A percentile compares a stretch with the other conserved stretches of the same genome.
These are phyloP conservation scores for Beauveria brongniartii DNA, from an alignment of 2,329 filamentous ascomycete genomes.

Conservation along the genomic window DNA sequence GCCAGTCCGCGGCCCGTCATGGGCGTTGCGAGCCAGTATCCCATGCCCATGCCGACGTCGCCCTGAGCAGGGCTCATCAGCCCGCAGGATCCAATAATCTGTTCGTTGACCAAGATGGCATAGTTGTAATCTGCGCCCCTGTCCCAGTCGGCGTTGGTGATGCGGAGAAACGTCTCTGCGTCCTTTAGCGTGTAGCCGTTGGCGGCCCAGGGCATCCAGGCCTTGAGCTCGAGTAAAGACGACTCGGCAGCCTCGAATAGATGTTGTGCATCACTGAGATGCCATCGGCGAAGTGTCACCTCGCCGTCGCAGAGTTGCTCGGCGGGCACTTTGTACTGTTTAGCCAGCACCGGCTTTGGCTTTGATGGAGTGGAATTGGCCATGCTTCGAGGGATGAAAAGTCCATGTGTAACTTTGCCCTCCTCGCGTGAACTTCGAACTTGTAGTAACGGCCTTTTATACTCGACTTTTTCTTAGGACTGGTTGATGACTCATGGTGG, in stretches of 20 bases:
- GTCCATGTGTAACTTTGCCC: not conserved
- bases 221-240: constrained; percentile 13
- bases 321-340: constrained; percentile 3
- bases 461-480: not conserved
- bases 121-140: constrained; percentile 12
- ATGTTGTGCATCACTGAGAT: not conserved
- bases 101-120: constrained; percentile 11
- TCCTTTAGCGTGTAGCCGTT: constrained; percentile 11
- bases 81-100: constrained; percentile 12
- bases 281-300: constrained; percentile 14
- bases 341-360: not conserved
- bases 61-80: constrained; percentile 5
- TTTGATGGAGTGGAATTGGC: not conserved
- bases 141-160: constrained; percentile 10
- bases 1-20: constrained; percentile 15
- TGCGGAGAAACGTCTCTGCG: constrained; percentile 10
- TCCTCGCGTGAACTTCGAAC: not conserved
- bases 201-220: constrained; percentile 16
- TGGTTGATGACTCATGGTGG: not conserved
- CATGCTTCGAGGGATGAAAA: not conserved
- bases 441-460: not conserved
- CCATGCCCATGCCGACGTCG: constrained; percentile 10
- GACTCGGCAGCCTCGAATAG: constrained; percentile 11
- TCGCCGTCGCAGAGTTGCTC: constrained; percentile 12
- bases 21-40: constrained; percentile 16